Percentiles rank a stretch among this genome's conserved stretches.
Conservation (phyloP, 2,329 filamentous ascomycete genomes). For the Coniochaeta pulveracea region DNA sequence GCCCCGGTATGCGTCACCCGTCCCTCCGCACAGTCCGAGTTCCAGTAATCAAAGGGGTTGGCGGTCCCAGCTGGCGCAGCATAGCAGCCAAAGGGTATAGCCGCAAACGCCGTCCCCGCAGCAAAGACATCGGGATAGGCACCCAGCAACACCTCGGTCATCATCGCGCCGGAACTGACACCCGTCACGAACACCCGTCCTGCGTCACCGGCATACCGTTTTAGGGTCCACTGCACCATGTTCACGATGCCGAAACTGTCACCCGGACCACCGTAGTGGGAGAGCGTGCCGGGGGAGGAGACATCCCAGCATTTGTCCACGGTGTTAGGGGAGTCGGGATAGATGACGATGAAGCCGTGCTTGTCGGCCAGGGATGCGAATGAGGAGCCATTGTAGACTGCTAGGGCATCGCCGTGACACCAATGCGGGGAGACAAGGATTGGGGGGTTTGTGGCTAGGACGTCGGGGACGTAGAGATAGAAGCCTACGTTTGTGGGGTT, state of each 20-base stretch:
- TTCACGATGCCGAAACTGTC: constrained; percentile 34
- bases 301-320: constrained; percentile 41
- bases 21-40: constrained; percentile 34
- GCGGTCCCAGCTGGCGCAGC: constrained; percentile 11
- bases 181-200: constrained; percentile 32
- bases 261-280: constrained; percentile 31
- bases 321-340: constrained; percentile 20
- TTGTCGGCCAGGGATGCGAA: constrained; percentile 38
- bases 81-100: constrained; percentile 32
- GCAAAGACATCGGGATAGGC: constrained; percentile 38
- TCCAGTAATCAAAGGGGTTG: constrained; percentile 28
- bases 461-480: constrained; percentile 32
- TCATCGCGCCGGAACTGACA: constrained; percentile 24
- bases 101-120: constrained; percentile 29
- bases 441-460: constrained; percentile 32
- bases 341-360: constrained; percentile 35
- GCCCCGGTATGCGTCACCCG: constrained; percentile 19
- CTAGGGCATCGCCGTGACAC: constrained; percentile 38
- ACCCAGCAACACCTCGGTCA: constrained; percentile 35
- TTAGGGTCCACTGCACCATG: constrained; percentile 34
- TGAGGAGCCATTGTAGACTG: constrained; percentile 33
- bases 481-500: constrained; percentile 34
- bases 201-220: constrained; percentile 29
- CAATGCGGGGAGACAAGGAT: constrained; percentile 40
- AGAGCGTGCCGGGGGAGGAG: constrained; percentile 30